Conservation (phyloP, 371 early-diverging fungal species). For the Syncephalis fuscata region DNA sequence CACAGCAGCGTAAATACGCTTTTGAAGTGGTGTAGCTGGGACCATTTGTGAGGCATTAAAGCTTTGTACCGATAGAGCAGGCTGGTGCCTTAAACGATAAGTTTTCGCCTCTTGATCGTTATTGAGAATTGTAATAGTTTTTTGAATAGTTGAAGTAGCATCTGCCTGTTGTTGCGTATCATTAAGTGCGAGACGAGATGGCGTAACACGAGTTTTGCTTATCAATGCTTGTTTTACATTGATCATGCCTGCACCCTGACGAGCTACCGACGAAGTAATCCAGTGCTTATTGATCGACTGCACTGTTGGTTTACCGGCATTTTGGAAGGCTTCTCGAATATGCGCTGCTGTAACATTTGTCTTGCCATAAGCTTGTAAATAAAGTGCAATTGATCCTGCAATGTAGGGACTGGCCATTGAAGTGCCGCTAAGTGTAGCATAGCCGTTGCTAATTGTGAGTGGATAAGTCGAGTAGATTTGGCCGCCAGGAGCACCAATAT, state of each 20-base stretch:
- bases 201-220: slow-evolving; percentile 32
- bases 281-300: slow-evolving; percentile 13
- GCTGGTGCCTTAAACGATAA: slow-evolving; percentile 31
- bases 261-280: slow-evolving; percentile 29
- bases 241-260: slow-evolving; percentile 64
- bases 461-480: slow-evolving; percentile 53
- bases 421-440: slow-evolving; percentile 39
- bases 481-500: slow-evolving; percentile 52
- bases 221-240: slow-evolving; percentile 39
- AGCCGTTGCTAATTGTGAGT: slow-evolving; percentile 18
- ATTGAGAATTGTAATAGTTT: slow-evolving; percentile 27
- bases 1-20: slow-evolving; percentile 12
- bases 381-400: slow-evolving; percentile 47
- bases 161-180: slow-evolving; percentile 33
- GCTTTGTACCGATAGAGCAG: slow-evolving; percentile 22
- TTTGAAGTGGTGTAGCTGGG: slow-evolving; percentile 6
- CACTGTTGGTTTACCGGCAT: slow-evolving; percentile 29
- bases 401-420: slow-evolving; percentile 59
- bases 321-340: slow-evolving; percentile 23
- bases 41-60: slow-evolving; percentile 11
- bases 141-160: slow-evolving; percentile 28
- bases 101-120: slow-evolving; percentile 25
- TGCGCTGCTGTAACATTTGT: slow-evolving; percentile 9
- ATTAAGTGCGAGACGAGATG: slow-evolving; percentile 43
- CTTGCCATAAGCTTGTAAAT: slow-evolving; percentile 17